Base-by-base conservation (phyloP, 2,329 filamentous ascomycete genomes). In the Xylaria sp. region DNA sequence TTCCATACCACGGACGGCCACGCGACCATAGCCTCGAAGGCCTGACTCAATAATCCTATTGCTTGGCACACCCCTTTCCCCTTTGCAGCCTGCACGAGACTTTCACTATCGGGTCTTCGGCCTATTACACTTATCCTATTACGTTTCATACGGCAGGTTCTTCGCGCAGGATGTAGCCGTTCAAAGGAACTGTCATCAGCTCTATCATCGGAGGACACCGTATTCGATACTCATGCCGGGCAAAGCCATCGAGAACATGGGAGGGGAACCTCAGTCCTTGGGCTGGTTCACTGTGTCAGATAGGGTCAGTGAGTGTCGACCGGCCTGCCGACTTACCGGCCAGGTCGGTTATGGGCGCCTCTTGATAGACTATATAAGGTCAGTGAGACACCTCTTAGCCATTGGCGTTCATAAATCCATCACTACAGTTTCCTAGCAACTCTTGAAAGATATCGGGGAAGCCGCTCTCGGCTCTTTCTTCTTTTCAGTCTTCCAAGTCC, bases 1-100 rank as follows among this genome's bases (percentile, higher is more conserved):
- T n/a, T 34, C 62, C 62, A 65, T 64, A 61, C 60, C 52, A 58
- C 13, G 25, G 39, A 59, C 28, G 46, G 18, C 52, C 65, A 65
- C 65, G 65, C 63, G 61, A 67, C 60, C 46, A 48, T 52, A 55
- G 61, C 57, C 67, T 59, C 32, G 32, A 45, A 28, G 45, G n/a
- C 20, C 30, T 25, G 23, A 43, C 32, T 28, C 63, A 59, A 36
- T 20, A 41, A 46, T 58, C 30, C 20, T n/a, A 50, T 25, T 57
- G 20, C 43, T 46, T 36, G 58, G 60, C 43, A 52, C 41, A 30
- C 30, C 18, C 12, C 30, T 45, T 30, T 30, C 53, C n/a, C 20
- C 25, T 32, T 46, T 41, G 62, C 32, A 41, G 53, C 43, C 52
- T 64, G 60, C 59, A 63, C 34, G 48, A 15, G 48, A 57, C 46